Percentiles rank a stretch among this genome's conserved stretches.
These are phyloP conservation scores for Coniferiporia weirii DNA, from an alignment of 1,284 basidiomycete species.

Conservation along the genomic window DNA sequence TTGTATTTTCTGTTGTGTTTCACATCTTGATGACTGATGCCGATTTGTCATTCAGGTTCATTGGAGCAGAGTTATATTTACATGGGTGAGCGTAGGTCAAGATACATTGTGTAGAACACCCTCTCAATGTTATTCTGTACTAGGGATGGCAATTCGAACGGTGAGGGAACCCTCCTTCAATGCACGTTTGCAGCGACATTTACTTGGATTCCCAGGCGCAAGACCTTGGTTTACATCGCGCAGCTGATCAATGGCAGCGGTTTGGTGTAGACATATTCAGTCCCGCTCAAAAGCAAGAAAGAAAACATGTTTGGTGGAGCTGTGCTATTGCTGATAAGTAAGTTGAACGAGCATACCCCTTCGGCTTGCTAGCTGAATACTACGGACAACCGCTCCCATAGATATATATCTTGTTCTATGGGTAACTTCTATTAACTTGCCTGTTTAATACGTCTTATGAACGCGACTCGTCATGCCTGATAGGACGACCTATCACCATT, in stretches of 20 bases:
- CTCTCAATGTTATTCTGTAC: constrained; percentile 14
- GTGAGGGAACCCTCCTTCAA: constrained; percentile 31
- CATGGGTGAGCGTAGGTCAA: constrained; percentile 44
- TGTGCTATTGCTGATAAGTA: constrained; percentile 73
- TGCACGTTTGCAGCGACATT: neutral
- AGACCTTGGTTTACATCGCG: constrained; percentile 79
- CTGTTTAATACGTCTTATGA: neutral
- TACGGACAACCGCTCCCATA: too few species aligned
- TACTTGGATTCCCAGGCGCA: constrained; percentile 49
- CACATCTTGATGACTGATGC: constrained; percentile 19
- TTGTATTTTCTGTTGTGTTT: neutral
- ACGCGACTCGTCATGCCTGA: neutral
- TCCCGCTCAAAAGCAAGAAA: constrained; percentile 67
- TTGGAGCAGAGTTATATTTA: constrained; percentile 84
- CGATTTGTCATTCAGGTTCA: constrained; percentile 32
- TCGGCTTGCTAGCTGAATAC: constrained; percentile 1
- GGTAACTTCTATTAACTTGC: constrained; percentile 3
- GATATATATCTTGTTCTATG: constrained; percentile 17
- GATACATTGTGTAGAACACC: neutral
- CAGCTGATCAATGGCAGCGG: constrained; percentile 72
- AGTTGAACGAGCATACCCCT: constrained; percentile 20
- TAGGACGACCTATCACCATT: constrained; percentile 66
- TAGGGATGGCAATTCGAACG: constrained; percentile 76
- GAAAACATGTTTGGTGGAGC: constrained; percentile 81
- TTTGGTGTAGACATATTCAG: constrained; percentile 62